A percentile compares a stretch with the other conserved stretches of the same genome.
Conservation (phyloP, 1,284 basidiomycete species). For the Heterobasidion parviporum region DNA sequence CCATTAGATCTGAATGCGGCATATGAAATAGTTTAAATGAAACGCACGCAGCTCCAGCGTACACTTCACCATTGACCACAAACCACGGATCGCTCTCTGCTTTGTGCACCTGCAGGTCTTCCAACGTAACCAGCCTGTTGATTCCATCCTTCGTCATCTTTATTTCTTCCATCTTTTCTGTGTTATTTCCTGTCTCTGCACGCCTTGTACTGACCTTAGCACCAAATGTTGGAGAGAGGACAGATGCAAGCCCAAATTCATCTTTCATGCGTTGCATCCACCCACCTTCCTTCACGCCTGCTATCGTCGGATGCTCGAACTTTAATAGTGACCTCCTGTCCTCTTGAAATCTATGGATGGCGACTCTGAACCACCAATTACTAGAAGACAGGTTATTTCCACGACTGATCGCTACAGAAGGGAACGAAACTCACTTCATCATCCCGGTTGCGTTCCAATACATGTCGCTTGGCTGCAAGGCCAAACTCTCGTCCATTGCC, state of each 20-base stretch:
- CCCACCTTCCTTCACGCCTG: not conserved
- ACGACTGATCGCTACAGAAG: slow-evolving; percentile 14
- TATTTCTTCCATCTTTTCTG: not conserved
- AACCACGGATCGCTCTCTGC: slow-evolving; percentile 47
- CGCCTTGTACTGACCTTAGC: no score
- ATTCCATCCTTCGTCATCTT: not conserved
- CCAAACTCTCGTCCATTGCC: slow-evolving; percentile 41
- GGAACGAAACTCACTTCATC: slow-evolving; percentile 34
- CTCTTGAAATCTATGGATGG: slow-evolving; percentile 30
- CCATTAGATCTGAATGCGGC: not conserved
- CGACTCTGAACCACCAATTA: slow-evolving; percentile 57
- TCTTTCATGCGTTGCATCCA: slow-evolving; percentile 3
- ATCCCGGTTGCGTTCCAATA: slow-evolving; percentile 25
- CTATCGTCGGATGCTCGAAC: not conserved
- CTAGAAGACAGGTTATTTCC: not conserved
- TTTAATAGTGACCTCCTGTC: slow-evolving; percentile 9
- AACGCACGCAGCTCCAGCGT: slow-evolving; percentile 36
- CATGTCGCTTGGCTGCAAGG: slow-evolving; percentile 18
- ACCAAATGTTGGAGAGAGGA: no score
- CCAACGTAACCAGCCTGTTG: slow-evolving; percentile 28
- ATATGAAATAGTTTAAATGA: not conserved
- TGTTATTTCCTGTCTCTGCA: no score
- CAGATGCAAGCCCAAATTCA: not conserved
- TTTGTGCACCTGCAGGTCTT: slow-evolving; percentile 39
- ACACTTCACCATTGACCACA: slow-evolving; percentile 47